phyloP scores from a whole-genome alignment of 805 yeast genomes.

The Jamesozyma jinghongensis region DNA sequence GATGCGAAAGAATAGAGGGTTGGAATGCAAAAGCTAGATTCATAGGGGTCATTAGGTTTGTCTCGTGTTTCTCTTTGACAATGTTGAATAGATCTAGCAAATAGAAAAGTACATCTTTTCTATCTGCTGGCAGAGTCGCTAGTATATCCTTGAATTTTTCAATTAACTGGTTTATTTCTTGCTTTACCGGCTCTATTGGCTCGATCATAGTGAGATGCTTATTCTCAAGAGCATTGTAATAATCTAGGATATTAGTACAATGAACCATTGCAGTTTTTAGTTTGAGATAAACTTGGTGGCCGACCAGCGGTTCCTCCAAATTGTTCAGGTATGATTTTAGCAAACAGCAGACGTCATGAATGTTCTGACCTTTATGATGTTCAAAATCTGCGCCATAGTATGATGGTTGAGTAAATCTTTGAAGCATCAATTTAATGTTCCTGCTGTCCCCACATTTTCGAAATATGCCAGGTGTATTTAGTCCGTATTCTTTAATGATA shows the following conservation, averaged over 20 bases:
- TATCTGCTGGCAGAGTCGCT: slow-evolving; percentile 55
- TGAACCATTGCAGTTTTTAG: too few species aligned
- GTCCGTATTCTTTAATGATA: slow-evolving; percentile 63
- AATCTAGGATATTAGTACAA: too few species aligned
- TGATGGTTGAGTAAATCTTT: slow-evolving; percentile 80
- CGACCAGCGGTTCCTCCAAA: slow-evolving; percentile 85
- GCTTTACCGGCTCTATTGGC: neutral
- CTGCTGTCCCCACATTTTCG: slow-evolving; percentile 86
- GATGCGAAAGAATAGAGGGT: slow-evolving; percentile 86
- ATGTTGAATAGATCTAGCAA: slow-evolving; percentile 75
- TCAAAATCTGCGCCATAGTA: slow-evolving; percentile 63
- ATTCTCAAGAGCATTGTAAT: too few species aligned
- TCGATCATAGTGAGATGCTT: neutral
- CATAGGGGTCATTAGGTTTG: slow-evolving; percentile 80
- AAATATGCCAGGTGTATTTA: slow-evolving; percentile 80
- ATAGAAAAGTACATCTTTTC: slow-evolving; percentile 73
- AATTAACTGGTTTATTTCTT: slow-evolving; percentile 18
- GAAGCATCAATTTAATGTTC: slow-evolving; percentile 68
- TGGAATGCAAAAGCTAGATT: slow-evolving; percentile 93
- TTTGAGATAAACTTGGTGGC: too few species aligned
- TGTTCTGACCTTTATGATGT: slow-evolving; percentile 59
- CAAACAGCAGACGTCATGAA: slow-evolving; percentile 90
- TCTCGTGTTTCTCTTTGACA: slow-evolving; percentile 63
- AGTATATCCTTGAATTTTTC: slow-evolving; percentile 61
- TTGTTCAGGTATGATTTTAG: slow-evolving; percentile 76